Percentiles rank a stretch among this genome's conserved stretches.
phyloP scores from a whole-genome alignment of 768 basidiomycete genomes.

The Chalciporus chontae region DNA sequence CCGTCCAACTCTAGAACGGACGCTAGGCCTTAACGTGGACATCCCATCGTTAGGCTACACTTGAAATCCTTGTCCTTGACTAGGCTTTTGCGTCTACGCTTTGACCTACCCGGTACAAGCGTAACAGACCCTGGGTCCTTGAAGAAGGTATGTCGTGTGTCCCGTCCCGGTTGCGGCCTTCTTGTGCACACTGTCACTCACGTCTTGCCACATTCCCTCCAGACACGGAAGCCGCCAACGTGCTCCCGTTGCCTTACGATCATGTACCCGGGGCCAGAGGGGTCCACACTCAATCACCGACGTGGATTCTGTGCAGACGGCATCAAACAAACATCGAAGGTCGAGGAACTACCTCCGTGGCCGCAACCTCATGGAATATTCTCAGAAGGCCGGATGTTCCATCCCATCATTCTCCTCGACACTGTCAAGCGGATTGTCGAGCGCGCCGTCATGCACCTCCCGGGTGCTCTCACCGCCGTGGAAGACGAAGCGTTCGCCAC shows the following conservation, averaged over 20 bases:
- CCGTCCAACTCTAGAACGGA: too few species aligned
- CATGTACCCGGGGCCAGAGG: slow-evolving; percentile 12
- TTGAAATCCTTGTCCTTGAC: too few species aligned
- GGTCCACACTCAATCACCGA: slow-evolving; percentile 8
- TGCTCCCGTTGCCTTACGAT: slow-evolving; percentile 9
- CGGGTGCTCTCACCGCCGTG: not conserved
- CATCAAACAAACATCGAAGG: not conserved
- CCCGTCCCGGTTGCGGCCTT: too few species aligned
- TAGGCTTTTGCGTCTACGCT: too few species aligned
- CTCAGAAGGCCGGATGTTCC: not conserved
- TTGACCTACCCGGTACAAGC: too few species aligned
- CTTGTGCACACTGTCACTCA: too few species aligned
- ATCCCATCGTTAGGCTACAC: too few species aligned
- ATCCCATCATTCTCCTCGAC: not conserved
- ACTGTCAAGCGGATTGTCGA: not conserved
- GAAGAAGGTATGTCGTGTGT: too few species aligned
- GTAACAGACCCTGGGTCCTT: too few species aligned
- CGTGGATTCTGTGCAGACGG: not conserved
- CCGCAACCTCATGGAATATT: slow-evolving; percentile 2
- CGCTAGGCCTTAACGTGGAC: too few species aligned
- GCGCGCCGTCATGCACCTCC: not conserved
- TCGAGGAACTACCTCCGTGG: not conserved
- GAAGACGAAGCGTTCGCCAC: not conserved
- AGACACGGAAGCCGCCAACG: not conserved
- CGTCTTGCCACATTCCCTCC: too few species aligned